Conservation (phyloP, 2,329 filamentous ascomycete genomes). For the Phialophora chinensis region DNA sequence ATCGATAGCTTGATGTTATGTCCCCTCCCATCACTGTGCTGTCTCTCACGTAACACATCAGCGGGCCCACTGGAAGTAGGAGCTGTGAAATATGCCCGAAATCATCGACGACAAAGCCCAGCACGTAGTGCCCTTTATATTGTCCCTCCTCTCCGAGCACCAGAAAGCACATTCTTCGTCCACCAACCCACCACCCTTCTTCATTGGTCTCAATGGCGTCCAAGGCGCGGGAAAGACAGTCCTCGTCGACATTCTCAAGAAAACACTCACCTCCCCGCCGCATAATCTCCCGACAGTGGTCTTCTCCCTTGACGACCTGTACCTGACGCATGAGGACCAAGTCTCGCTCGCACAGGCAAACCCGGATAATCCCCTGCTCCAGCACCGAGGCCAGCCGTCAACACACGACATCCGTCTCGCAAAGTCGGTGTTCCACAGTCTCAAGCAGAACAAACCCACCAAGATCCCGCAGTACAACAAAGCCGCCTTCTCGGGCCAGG, state of each 20-base stretch:
- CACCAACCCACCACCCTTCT: slow-evolving; percentile 66
- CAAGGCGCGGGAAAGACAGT: slow-evolving; percentile 95
- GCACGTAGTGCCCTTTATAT: slow-evolving; percentile 78
- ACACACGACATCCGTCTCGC: slow-evolving; percentile 78
- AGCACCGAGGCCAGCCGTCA: slow-evolving; percentile 81
- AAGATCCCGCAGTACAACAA: slow-evolving; percentile 83
- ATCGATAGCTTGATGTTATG: neutral
- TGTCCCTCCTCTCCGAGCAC: slow-evolving; percentile 63
- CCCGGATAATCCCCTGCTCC: slow-evolving; percentile 74
- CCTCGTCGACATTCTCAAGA: slow-evolving; percentile 71
- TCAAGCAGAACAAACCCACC: slow-evolving; percentile 58
- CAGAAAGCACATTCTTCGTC: slow-evolving; percentile 48
- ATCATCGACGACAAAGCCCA: slow-evolving; percentile 79
- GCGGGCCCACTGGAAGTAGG: neutral
- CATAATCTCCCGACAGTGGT: slow-evolving; percentile 70
- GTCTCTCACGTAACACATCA: neutral
- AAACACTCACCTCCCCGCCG: slow-evolving; percentile 62
- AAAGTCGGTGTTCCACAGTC: slow-evolving; percentile 65
- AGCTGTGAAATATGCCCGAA: slow-evolving; percentile 48
- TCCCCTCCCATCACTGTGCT: neutral
- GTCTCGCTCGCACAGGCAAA: slow-evolving; percentile 67
- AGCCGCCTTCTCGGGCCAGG: slow-evolving; percentile 73
- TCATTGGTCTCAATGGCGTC: slow-evolving; percentile 87
- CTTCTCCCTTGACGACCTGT: slow-evolving; percentile 88
- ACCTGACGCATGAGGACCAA: slow-evolving; percentile 75